A percentile compares a stretch with the other conserved stretches of the same genome.
These are phyloP conservation scores for Aegilops tauschii DNA, from an alignment of 176 grass and related monocot species.

Conservation along the genomic window DNA sequence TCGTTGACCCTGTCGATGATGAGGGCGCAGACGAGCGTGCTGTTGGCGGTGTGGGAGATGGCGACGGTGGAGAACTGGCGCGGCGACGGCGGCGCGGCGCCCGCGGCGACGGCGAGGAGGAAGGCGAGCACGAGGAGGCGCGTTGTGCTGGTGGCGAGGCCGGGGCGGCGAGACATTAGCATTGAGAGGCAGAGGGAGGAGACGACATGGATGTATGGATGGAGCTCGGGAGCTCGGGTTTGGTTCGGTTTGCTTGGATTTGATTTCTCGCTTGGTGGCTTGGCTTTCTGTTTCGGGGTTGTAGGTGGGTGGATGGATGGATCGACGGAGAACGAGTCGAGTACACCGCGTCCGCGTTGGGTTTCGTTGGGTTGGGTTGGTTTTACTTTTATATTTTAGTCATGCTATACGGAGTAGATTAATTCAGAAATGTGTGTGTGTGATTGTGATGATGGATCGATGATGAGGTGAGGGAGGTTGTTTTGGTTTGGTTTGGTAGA, in stretches of 20 bases:
- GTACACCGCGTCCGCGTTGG: constrained; percentile 9
- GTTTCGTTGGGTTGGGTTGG: background rate
- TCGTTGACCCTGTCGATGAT: constrained; percentile 5
- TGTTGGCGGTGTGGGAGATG: constrained; percentile 38
- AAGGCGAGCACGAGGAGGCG: background rate
- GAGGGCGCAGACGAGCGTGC: constrained; percentile 65
- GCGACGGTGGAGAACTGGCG: constrained; percentile 58
- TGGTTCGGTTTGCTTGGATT: background rate
- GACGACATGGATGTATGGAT: constrained; percentile 36
- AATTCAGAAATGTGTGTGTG: background rate
- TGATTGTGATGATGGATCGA: constrained; percentile 10
- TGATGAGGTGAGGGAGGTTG: background rate
- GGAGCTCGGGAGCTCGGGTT: background rate
- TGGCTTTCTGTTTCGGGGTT: background rate
- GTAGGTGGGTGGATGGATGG: background rate
- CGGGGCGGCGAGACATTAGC: constrained; percentile 23
- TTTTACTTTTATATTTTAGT: background rate
- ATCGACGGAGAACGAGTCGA: background rate
- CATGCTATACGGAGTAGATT: no score
- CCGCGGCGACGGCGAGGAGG: background rate
- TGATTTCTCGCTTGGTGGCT: background rate
- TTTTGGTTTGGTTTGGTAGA: constrained; percentile 24
- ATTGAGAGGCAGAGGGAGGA: constrained; percentile 22
- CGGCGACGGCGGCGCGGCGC: constrained; percentile 12
- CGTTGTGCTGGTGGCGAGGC: background rate